phyloP scores from a whole-genome alignment of 176 grass and related monocot species.

The Aegilops speltoides region DNA sequence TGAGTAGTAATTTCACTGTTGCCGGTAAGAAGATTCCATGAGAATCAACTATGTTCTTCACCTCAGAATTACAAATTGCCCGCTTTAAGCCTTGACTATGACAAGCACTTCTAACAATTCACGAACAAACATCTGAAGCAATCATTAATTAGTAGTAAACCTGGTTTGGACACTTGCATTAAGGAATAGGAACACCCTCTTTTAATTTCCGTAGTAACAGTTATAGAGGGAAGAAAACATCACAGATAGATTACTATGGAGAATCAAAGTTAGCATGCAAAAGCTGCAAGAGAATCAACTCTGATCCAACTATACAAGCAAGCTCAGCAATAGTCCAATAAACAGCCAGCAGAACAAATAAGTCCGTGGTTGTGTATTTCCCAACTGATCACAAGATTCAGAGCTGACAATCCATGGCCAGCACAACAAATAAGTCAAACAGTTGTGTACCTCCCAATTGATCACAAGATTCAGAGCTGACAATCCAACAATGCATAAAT shows the following conservation, averaged over 20 bases:
- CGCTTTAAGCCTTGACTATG: not conserved
- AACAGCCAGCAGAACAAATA: not conserved
- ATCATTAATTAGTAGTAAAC: not conserved
- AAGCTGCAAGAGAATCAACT: not conserved
- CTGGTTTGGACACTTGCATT: not conserved
- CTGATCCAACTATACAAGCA: conserved; percentile 9
- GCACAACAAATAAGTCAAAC: not conserved
- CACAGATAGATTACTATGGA: no score
- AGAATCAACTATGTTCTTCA: not conserved
- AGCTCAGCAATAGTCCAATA: conserved; percentile 6
- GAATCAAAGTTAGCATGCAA: not conserved
- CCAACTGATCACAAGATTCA: not conserved
- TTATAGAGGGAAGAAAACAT: not conserved
- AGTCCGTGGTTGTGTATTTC: not conserved
- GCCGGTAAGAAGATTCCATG: not conserved
- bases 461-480: no score
- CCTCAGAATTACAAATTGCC: not conserved
- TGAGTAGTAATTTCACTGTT: not conserved
- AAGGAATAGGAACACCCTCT: not conserved
- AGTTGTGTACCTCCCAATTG: not conserved
- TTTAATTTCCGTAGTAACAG: not conserved
- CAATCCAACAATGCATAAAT: no score
- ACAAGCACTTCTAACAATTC: not conserved
- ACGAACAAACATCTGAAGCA: not conserved
- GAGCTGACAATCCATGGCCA: not conserved